Evolutionary conservation across 768 basidiomycete genomes (phyloP).

Genomic region (Coprinopsis marcescibilis): DNA sequence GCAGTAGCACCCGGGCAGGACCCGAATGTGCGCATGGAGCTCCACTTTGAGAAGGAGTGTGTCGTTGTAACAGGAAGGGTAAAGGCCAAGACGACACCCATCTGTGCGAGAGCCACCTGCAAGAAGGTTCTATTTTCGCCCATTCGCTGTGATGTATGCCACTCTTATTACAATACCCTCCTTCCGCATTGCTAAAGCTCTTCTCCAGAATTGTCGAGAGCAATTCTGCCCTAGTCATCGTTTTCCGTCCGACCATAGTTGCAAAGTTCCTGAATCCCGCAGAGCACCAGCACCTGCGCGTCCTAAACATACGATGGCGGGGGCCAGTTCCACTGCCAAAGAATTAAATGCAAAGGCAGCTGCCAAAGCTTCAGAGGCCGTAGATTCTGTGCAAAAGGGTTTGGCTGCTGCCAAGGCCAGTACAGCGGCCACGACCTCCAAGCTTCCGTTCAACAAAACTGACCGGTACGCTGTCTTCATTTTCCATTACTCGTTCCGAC

Average conservation of each 20-base stretch:
- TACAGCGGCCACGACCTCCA: slow-evolving; percentile 19
- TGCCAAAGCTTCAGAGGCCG: slow-evolving; percentile 18
- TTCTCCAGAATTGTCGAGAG: slow-evolving; percentile 54
- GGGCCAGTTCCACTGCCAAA: slow-evolving; percentile 36
- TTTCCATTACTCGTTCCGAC: slow-evolving; percentile 38
- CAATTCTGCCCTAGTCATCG: slow-evolving; percentile 79
- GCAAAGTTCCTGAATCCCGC: slow-evolving; percentile 25
- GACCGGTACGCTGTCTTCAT: slow-evolving; percentile 57
- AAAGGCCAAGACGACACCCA: slow-evolving; percentile 39
- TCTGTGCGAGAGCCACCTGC: slow-evolving; percentile 58
- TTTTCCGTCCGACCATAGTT: slow-evolving; percentile 69
- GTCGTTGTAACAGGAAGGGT: slow-evolving; percentile 62
- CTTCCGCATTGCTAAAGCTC: not conserved
- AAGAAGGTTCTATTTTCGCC: slow-evolving; percentile 71
- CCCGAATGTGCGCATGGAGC: slow-evolving; percentile 77
- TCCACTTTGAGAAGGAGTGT: slow-evolving; percentile 63
- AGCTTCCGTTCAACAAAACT: slow-evolving; percentile 40
- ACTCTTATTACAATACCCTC: slow-evolving; percentile 4
- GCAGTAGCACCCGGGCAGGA: slow-evolving; percentile 74
- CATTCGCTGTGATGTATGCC: slow-evolving; percentile 67
- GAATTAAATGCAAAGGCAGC: slow-evolving; percentile 34
- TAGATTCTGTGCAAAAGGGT: slow-evolving; percentile 23
- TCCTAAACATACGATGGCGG: slow-evolving; percentile 17
- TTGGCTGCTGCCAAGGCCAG: slow-evolving; percentile 20
- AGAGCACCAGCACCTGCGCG: slow-evolving; percentile 11